Conservation (phyloP, 2,329 filamentous ascomycete species). For the Stagonosporopsis tanaceti region DNA sequence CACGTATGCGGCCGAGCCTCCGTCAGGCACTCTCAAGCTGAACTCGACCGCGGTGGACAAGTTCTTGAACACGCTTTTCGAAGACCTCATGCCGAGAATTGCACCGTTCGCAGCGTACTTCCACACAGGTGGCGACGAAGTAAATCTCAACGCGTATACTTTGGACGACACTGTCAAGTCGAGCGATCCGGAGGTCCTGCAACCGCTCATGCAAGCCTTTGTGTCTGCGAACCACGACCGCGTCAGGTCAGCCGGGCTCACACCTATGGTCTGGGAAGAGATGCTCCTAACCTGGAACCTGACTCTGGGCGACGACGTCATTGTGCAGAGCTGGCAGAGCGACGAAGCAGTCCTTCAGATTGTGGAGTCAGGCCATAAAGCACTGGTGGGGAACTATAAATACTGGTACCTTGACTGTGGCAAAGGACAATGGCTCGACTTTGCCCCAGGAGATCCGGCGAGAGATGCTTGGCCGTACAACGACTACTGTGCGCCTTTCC, state of each 20-base stretch:
- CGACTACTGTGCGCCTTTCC: conserved; percentile 82
- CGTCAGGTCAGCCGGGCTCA: conserved; percentile 69
- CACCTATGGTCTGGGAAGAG: conserved; percentile 87
- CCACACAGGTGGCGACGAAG: conserved; percentile 88
- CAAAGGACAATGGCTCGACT: conserved; percentile 80
- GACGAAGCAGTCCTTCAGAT: conserved; percentile 67
- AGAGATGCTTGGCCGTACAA: conserved; percentile 71
- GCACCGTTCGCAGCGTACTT: conserved; percentile 75
- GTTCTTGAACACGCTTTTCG: conserved; percentile 76
- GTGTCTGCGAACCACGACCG: conserved; percentile 73
- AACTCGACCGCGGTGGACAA: conserved; percentile 74
- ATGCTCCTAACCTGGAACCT: conserved; percentile 82
- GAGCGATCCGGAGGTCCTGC: conserved; percentile 69
- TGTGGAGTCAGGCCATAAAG: conserved; percentile 71
- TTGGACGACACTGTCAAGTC: conserved; percentile 74
- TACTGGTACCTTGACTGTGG: conserved; percentile 89
- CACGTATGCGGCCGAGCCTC: conserved; percentile 63
- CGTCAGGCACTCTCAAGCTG: conserved; percentile 73
- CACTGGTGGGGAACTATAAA: conserved; percentile 78
- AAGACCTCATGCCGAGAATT: conserved; percentile 72
- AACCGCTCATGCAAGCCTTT: conserved; percentile 80
- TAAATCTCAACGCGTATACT: conserved; percentile 77
- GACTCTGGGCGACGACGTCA: conserved; percentile 72
- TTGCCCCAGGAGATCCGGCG: conserved; percentile 61
- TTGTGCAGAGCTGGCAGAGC: conserved; percentile 82